Evolutionary conservation across 2,329 filamentous ascomycete genomes (phyloP), one percentile per base, ranked within the genome.

Genomic region (Botrytis fabae): DNA sequence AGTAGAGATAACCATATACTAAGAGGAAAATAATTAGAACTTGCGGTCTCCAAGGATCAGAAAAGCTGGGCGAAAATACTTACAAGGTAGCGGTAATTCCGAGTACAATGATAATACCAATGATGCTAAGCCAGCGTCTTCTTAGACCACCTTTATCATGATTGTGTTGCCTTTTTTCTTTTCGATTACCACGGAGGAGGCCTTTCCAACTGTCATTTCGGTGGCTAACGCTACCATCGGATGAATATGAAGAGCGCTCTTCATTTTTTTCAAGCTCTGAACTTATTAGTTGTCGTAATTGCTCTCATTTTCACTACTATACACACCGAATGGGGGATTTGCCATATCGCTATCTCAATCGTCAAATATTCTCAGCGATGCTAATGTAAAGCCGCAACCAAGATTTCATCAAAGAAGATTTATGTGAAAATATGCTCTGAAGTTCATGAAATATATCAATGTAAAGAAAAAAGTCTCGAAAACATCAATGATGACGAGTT

Each of bases 341-440:
- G 38, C 25, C 60, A 62, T 57, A 28, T 60, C 9, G 32, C 57
- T 9, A 35, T 18, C 32, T 60, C 16, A 35, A 22, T 22, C 22
- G 9, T 25, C 4, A 22, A 60, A 35, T 35, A 10, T 42, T 8
- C 12, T 62, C 35, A 9, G 22, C 25, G 25, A 18, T 4, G 4
- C 7, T 40, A 9, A 42, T n/a, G 14, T 42, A 10, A 20, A n/a
- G 12, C 28, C 7, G 7, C 40, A 4, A 28, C 5, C 5, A 42
- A 62, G 3, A 0, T n/a, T 16, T 42, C 8, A 2, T 3, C 7
- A 4, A 42, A 2, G 6, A n/a, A 28, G 60, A 40, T 1, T 10
- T 35, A 2, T 25, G 4, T 35, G 28, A 2, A 12, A 60, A 1
- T 22, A 1, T 12, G 4, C 4, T 35, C 5, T 35, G 9, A 7